Evolutionary conservation across 139 green algal species (phyloP).

Genomic region (Chlorella vulgaris): DNA sequence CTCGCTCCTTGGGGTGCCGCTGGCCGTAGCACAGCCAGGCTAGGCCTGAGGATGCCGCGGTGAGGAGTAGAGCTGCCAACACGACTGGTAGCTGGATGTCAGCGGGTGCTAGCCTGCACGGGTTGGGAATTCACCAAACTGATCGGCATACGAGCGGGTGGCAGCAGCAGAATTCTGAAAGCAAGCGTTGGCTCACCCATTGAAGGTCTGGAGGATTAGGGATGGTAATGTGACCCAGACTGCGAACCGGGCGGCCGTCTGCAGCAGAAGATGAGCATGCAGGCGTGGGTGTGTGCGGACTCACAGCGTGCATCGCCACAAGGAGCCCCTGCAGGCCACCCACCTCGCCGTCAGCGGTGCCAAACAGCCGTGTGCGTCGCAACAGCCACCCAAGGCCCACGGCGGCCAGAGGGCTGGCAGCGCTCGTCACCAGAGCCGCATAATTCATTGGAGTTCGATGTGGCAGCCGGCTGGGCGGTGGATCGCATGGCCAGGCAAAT

Average conservation of each 20-base stretch:
- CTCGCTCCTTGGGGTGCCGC: constrained; percentile 43
- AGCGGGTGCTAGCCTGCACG: constrained; percentile 22
- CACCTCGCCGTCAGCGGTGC: constrained; percentile 17
- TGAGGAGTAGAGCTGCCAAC: background rate
- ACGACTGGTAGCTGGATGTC: constrained; percentile 20
- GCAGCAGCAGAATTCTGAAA: background rate
- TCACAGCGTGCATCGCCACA: no score
- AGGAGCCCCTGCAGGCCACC: background rate
- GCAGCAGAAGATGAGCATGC: constrained; percentile 23
- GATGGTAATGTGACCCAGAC: constrained; percentile 51
- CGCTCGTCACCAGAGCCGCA: background rate
- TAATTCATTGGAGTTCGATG: background rate
- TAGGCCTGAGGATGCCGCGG: background rate
- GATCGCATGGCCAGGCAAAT: background rate
- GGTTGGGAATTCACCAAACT: background rate
- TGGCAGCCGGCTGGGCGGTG: background rate
- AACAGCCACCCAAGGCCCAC: background rate
- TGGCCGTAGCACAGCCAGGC: constrained; percentile 15
- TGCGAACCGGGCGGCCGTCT: constrained; percentile 39
- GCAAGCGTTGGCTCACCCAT: constrained; percentile 11
- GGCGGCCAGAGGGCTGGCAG: background rate
- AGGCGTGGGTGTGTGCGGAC: background rate
- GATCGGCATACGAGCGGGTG: background rate
- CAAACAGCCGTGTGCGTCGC: constrained; percentile 2
- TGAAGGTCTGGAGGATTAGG: constrained; percentile 53